phyloP scores from a whole-genome alignment of 352 stramenopile species.

The Pythium folliculosum region DNA sequence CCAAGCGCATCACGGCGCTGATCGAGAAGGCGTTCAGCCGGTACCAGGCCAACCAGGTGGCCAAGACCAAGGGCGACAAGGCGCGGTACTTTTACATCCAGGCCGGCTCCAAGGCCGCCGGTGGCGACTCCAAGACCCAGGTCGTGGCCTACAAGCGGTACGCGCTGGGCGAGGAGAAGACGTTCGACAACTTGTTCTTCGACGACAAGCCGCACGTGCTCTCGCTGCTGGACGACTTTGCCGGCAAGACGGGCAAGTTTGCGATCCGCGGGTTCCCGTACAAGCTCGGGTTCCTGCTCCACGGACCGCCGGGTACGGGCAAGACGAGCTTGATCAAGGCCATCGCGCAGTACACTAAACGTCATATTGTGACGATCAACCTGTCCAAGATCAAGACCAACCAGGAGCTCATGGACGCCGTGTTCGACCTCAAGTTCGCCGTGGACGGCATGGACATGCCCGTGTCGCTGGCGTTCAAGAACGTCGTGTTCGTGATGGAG shows the following conservation, averaged over 20 bases:
- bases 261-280: conserved; percentile 80
- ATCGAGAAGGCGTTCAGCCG: conserved; percentile 34
- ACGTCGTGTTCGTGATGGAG: conserved; percentile 82
- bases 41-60: conserved; percentile 32
- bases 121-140: conserved; percentile 9
- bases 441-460: conserved; percentile 46
- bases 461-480: conserved; percentile 48
- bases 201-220: conserved; percentile 64
- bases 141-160: conserved; percentile 57
- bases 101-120: conserved; percentile 15
- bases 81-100: conserved; percentile 51
- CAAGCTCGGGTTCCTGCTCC: conserved; percentile 79
- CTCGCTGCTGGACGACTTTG: conserved; percentile 62
- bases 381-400: conserved; percentile 62
- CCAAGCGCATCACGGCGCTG: conserved; percentile 39
- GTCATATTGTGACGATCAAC: conserved; percentile 64
- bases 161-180: conserved; percentile 75
- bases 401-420: conserved; percentile 61
- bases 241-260: conserved; percentile 68
- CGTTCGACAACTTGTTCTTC: conserved; percentile 84
- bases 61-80: conserved; percentile 37
- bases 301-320: conserved; percentile 78
- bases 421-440: conserved; percentile 55
- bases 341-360: conserved; percentile 69
- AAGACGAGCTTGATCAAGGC: conserved; percentile 89